Conservation (phyloP, 2,329 filamentous ascomycete species). For the Cyphellophora europaea region DNA sequence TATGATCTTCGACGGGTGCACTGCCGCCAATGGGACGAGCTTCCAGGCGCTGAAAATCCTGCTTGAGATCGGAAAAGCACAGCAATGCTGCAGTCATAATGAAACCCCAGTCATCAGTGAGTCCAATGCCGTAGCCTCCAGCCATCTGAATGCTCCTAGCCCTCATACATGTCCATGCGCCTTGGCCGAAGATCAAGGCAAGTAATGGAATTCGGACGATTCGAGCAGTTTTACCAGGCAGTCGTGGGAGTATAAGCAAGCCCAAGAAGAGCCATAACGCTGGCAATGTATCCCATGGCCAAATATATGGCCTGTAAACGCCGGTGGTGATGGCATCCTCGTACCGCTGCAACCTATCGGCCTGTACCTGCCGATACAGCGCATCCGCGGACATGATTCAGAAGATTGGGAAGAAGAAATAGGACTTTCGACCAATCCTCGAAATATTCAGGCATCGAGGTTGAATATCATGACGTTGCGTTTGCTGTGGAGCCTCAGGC, state of each 20-base stretch:
- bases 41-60: slow-evolving; percentile 48
- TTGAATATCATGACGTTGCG: too few species aligned
- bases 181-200: slow-evolving; percentile 6
- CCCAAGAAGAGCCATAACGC: slow-evolving; percentile 14
- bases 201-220: slow-evolving; percentile 8
- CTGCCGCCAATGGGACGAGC: slow-evolving; percentile 15
- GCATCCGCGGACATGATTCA: slow-evolving; percentile 2
- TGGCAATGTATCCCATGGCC: slow-evolving; percentile 18
- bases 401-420: too few species aligned
- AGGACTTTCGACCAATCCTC: too few species aligned
- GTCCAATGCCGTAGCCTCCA: slow-evolving; percentile 45
- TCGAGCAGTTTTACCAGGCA: slow-evolving; percentile 4
- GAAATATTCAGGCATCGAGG: too few species aligned
- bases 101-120: slow-evolving; percentile 45
- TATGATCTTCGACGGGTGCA: slow-evolving; percentile 1
- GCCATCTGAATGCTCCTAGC: slow-evolving; percentile 40
- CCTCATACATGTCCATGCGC: slow-evolving; percentile 6
- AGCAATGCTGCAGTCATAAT: slow-evolving; percentile 45
- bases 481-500: too few species aligned
- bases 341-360: slow-evolving; percentile 12
- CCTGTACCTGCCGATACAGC: slow-evolving; percentile 30
- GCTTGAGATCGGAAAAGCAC: slow-evolving; percentile 46
- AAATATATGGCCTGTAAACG: slow-evolving; percentile 16
- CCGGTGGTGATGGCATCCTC: slow-evolving; percentile 10
- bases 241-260: slow-evolving; percentile 10